Conservation (phyloP, 768 basidiomycete species). For the Boletus edulis region DNA sequence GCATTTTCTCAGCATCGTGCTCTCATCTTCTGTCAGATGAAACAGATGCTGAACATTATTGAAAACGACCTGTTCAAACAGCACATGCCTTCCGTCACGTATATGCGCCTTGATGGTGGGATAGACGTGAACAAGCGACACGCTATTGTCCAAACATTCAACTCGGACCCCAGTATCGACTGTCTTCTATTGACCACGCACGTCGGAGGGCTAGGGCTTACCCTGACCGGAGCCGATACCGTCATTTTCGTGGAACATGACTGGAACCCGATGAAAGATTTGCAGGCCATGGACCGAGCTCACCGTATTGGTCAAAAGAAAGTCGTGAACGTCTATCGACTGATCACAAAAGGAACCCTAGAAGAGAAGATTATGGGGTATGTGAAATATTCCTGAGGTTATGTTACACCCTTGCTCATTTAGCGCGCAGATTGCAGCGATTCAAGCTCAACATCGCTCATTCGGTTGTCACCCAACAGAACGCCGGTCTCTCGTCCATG, state of each 20-base stretch:
- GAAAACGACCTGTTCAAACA: constrained; percentile 89
- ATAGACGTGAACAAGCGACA: constrained; percentile 94
- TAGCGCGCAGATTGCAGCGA: constrained; percentile 73
- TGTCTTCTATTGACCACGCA: constrained; percentile 94
- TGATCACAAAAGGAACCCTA: constrained; percentile 94
- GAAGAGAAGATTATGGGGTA: constrained; percentile 99
- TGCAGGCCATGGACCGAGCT: constrained; percentile 99
- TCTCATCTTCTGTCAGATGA: constrained; percentile 98
- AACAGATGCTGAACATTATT: constrained; percentile 98
- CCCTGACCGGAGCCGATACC: constrained; percentile 96
- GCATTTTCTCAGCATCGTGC: constrained; percentile 95
- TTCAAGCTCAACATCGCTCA: constrained; percentile 99
- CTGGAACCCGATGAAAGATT: constrained; percentile 99
- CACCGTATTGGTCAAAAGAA: constrained; percentile 98
- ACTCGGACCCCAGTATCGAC: constrained; percentile 95
- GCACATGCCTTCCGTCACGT: constrained; percentile 93
- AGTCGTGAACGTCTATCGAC: constrained; percentile 96
- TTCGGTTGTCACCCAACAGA: constrained; percentile 96
- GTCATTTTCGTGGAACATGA: constrained; percentile 99
- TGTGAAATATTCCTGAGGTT: constrained; percentile 23
- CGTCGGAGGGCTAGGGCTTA: constrained; percentile 94
- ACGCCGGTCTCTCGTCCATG: constrained; percentile 91
- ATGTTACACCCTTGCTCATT: constrained; percentile 3
- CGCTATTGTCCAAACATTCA: constrained; percentile 97
- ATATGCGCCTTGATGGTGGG: constrained; percentile 95